A percentile compares a stretch with the other conserved stretches of the same genome.
Conservation (phyloP, 306 rosid genomes). For the Cucurbita moschata region DNA sequence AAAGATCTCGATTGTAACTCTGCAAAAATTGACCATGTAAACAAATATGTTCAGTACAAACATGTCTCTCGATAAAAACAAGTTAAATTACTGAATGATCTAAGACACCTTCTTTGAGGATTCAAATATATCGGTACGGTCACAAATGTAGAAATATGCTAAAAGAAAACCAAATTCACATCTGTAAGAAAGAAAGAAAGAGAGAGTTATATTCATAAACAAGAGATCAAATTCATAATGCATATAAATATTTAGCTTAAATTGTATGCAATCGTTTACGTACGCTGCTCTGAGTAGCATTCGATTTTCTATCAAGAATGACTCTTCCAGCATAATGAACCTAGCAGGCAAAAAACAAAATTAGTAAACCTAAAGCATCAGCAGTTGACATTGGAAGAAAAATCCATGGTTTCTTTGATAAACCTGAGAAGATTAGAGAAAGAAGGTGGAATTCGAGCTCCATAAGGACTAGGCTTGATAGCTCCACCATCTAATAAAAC, state of each 20-base stretch:
- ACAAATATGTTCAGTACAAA: not conserved
- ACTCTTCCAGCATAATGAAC: conserved; percentile 64
- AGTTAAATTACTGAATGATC: not conserved
- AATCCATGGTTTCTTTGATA: not conserved
- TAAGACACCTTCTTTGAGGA: conserved; percentile 50
- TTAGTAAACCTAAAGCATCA: conserved; percentile 12
- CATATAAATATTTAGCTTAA: not conserved
- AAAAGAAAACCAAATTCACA: conserved; percentile 72
- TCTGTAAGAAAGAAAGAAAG: conserved; percentile 21
- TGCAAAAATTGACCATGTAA: conserved; percentile 31
- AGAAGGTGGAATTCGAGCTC: conserved; percentile 32
- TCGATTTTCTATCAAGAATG: conserved; percentile 75
- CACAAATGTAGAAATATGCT: conserved; percentile 66
- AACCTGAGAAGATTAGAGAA: conserved; percentile 53
- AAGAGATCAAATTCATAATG: not conserved
- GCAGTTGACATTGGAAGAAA: not conserved
- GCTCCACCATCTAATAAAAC: conserved; percentile 65
- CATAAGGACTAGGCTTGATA: conserved; percentile 41
- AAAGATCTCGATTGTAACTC: conserved; percentile 91
- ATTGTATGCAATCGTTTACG: conserved; percentile 21
- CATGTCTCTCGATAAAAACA: too few relatives aligned
- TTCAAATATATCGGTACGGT: conserved; percentile 74
- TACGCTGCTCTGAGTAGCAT: conserved; percentile 86
- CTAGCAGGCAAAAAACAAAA: conserved; percentile 22
- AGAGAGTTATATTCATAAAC: not conserved